Conservation (phyloP, 2,329 filamentous ascomycete species). For the Tolypocladium inflatum region DNA sequence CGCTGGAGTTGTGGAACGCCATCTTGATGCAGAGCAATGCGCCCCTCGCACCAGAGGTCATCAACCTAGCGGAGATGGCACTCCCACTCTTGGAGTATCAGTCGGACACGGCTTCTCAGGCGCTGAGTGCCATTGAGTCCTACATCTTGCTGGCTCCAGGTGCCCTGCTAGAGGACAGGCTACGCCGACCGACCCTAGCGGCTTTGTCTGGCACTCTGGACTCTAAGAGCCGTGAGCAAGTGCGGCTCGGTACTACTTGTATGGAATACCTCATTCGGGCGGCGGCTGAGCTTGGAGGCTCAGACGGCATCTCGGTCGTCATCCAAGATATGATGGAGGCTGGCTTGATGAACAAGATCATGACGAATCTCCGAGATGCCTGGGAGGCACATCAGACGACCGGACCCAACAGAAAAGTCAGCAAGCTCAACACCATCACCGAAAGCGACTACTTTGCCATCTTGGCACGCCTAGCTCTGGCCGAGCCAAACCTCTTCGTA, state of each 20-base stretch:
- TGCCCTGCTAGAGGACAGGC: conserved; percentile 50
- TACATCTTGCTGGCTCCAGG: conserved; percentile 63
- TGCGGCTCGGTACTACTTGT: conserved; percentile 47
- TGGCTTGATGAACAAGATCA: conserved; percentile 52
- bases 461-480: conserved; percentile 67
- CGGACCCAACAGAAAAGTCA: conserved; percentile 64
- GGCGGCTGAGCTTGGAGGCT: conserved; percentile 52
- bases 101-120: conserved; percentile 51
- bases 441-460: conserved; percentile 82
- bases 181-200: conserved; percentile 38
- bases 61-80: conserved; percentile 51
- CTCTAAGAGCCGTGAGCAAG: conserved; percentile 46
- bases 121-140: conserved; percentile 56
- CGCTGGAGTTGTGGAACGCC: conserved; percentile 78
- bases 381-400: conserved; percentile 72
- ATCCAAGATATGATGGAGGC: conserved; percentile 55
- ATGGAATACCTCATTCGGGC: conserved; percentile 57
- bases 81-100: conserved; percentile 60
- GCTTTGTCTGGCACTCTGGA: conserved; percentile 41
- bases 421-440: conserved; percentile 62
- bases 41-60: conserved; percentile 51
- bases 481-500: conserved; percentile 60
- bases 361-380: conserved; percentile 57
- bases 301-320: conserved; percentile 51
- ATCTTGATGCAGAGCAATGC: conserved; percentile 58